Evolutionary conservation across 2,329 filamentous ascomycete species (phyloP).

Genomic region (Hypoxylon sp.): DNA sequence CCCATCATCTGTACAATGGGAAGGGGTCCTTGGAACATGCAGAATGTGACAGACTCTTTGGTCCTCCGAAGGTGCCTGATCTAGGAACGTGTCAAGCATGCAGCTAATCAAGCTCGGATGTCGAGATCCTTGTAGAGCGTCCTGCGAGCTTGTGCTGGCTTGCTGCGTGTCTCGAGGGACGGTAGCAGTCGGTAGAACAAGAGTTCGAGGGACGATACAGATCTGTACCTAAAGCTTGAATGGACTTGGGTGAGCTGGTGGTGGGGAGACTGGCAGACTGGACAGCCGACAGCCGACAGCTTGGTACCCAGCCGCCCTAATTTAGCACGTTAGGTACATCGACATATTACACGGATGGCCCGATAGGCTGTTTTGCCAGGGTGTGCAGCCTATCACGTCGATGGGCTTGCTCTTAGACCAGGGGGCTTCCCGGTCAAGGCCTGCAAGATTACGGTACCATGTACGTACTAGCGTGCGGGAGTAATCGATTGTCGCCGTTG

Average conservation of each 20-base stretch:
- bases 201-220: background rate
- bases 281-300: background rate
- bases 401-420: too few relatives aligned
- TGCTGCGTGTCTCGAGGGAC: too few relatives aligned
- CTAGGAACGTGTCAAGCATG: constrained; percentile 24
- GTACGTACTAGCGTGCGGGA: too few relatives aligned
- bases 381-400: constrained; percentile 12
- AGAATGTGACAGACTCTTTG: constrained; percentile 8
- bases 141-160: background rate
- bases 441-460: too few relatives aligned
- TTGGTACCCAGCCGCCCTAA: too few relatives aligned
- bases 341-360: too few relatives aligned
- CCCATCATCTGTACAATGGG: constrained; percentile 27
- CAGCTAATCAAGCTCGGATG: constrained; percentile 15
- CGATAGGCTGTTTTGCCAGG: constrained; percentile 24
- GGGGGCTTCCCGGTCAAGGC: too few relatives aligned
- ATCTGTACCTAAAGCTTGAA: background rate
- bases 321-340: too few relatives aligned
- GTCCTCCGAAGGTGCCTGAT: constrained; percentile 14
- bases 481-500: constrained; percentile 32
- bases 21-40: constrained; percentile 11
- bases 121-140: constrained; percentile 1
- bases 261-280: constrained; percentile 10
- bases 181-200: too few relatives aligned
- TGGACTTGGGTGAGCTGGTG: background rate